Conservation (phyloP, 2,329 filamentous ascomycete genomes). For the Chaetothyriales sp. region DNA sequence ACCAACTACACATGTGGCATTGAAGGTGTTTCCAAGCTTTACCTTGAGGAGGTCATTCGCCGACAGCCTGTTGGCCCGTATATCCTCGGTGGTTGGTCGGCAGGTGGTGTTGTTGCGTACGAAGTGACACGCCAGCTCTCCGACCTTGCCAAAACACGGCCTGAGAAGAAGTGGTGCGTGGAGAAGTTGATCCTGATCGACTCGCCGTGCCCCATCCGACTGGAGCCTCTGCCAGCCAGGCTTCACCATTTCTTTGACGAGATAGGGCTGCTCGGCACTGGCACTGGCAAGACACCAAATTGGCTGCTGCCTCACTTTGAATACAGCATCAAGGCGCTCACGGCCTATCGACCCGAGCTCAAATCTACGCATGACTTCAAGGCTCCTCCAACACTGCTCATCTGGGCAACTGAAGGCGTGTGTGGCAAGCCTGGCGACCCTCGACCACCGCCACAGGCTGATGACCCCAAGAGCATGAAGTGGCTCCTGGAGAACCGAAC, state of each 20-base stretch:
- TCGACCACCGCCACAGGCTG: constrained; percentile 25
- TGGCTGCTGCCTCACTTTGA: constrained; percentile 39
- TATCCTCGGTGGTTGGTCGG: constrained; percentile 25
- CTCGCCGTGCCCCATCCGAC: constrained; percentile 47
- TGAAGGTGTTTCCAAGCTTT: constrained; percentile 19
- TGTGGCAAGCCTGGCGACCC: constrained; percentile 29
- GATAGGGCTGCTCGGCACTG: constrained; percentile 33
- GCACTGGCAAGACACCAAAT: constrained; percentile 28
- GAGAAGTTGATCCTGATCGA: constrained; percentile 48
- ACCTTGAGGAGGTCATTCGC: constrained; percentile 19
- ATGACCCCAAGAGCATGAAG: constrained; percentile 34
- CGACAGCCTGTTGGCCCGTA: constrained; percentile 26
- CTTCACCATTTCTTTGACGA: constrained; percentile 36
- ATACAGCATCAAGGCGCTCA: constrained; percentile 34
- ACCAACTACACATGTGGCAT: constrained; percentile 19
- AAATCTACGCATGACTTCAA: constrained; percentile 19
- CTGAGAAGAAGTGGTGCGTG: constrained; percentile 26
- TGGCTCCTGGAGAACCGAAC: constrained; percentile 35
- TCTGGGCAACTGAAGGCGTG: constrained; percentile 36
- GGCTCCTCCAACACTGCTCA: constrained; percentile 29
- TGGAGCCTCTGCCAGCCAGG: constrained; percentile 49
- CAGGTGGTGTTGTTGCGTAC: constrained; percentile 25
- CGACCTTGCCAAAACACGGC: constrained; percentile 13
- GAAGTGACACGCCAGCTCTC: constrained; percentile 20
- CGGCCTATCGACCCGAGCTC: constrained; percentile 26